These are phyloP conservation scores for Fibroporia radiculosa DNA, from an alignment of 768 basidiomycete genomes.

Conservation along the genomic window DNA sequence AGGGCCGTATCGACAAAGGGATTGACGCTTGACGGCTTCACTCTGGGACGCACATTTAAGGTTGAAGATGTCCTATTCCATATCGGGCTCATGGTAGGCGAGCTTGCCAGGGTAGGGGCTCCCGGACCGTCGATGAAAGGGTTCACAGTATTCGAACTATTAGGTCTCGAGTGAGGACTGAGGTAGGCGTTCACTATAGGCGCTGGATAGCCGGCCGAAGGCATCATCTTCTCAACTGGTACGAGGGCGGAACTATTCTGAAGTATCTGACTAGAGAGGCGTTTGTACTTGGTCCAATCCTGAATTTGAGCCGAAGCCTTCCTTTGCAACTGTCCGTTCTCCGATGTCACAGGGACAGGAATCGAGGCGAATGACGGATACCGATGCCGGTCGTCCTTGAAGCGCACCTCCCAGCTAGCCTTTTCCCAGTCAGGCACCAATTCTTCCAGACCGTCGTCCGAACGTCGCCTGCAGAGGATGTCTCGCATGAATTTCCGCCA, in stretches of 20 bases:
- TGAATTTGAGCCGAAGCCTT: neutral
- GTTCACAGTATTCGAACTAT: neutral
- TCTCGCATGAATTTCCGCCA: constrained; percentile 58
- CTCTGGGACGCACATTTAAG: neutral
- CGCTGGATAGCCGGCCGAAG: neutral
- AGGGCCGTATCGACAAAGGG: neutral
- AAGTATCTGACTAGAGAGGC: neutral
- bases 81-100: neutral
- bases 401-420: constrained; percentile 45
- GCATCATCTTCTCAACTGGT: neutral
- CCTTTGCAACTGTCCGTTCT: constrained; percentile 1
- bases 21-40: neutral
- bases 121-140: neutral
- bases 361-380: constrained; percentile 24
- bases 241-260: neutral
- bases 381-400: constrained; percentile 16
- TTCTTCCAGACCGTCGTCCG: constrained; percentile 36
- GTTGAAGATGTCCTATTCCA: neutral
- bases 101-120: neutral
- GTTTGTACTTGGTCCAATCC: neutral
- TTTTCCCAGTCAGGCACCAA: constrained; percentile 60
- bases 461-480: constrained; percentile 31
- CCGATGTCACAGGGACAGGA: constrained; percentile 7
- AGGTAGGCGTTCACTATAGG: neutral
- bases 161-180: neutral